These are phyloP conservation scores for Casuarina glauca DNA, from an alignment of 306 rosid genomes.

Conservation along the genomic window DNA sequence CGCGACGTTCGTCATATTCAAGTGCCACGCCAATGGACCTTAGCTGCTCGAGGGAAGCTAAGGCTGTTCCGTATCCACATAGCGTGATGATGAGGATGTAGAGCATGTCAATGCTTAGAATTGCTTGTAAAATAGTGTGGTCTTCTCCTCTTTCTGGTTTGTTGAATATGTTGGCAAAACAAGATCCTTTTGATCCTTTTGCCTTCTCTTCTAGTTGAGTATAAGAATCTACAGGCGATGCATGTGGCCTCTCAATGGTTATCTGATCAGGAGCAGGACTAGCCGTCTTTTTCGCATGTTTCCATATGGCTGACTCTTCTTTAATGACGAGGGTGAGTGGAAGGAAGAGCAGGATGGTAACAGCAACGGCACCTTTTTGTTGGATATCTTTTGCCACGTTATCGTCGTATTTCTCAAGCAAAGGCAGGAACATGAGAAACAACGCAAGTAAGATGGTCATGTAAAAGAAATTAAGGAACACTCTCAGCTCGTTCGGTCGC, in stretches of 20 bases:
- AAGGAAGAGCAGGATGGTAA: slow-evolving; percentile 27
- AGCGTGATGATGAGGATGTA: slow-evolving; percentile 32
- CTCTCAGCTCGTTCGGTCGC: slow-evolving; percentile 33
- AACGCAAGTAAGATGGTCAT: slow-evolving; percentile 40
- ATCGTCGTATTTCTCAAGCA: slow-evolving; percentile 17
- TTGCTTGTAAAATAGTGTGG: slow-evolving; percentile 48
- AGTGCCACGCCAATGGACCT: slow-evolving; percentile 49
- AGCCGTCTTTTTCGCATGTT: neutral
- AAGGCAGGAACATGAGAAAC: slow-evolving; percentile 35
- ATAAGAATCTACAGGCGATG: neutral
- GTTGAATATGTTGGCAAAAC: slow-evolving; percentile 13
- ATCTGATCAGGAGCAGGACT: slow-evolving; percentile 5
- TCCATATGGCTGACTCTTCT: slow-evolving; percentile 34
- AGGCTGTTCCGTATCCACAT: slow-evolving; percentile 42
- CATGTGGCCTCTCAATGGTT: slow-evolving; percentile 9
- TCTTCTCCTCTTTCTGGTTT: slow-evolving; percentile 53
- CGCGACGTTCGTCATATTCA: slow-evolving; percentile 24
- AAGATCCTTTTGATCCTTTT: neutral
- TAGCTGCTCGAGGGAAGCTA: slow-evolving; percentile 41
- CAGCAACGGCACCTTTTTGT: slow-evolving; percentile 25
- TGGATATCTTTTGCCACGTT: slow-evolving; percentile 27
- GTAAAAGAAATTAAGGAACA: slow-evolving; percentile 39
- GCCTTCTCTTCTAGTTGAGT: neutral
- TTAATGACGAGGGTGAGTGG: slow-evolving; percentile 34
- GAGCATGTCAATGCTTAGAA: slow-evolving; percentile 44